Percentiles rank a stretch among this genome's conserved stretches.
Evolutionary conservation across 1,284 basidiomycete genomes (phyloP).

Genomic region (Volvariella surrecta): DNA sequence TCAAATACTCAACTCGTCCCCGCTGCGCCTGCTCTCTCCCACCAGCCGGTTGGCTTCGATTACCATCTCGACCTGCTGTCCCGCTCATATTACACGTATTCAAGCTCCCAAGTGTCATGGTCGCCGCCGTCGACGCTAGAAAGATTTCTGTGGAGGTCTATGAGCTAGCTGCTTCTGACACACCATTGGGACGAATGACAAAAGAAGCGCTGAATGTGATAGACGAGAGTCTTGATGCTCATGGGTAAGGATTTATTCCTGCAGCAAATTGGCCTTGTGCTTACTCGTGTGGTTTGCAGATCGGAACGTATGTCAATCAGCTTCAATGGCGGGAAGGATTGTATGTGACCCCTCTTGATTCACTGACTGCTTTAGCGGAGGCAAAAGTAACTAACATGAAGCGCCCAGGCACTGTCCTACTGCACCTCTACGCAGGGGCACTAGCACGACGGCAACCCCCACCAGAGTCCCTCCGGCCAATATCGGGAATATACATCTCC

Average conservation of each 20-base stretch:
- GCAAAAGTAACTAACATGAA: neutral
- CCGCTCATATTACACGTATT: too few species aligned
- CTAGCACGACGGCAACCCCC: constrained; percentile 37
- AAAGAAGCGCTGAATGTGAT: constrained; percentile 75
- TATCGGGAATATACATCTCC: constrained; percentile 84
- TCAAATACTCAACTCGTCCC: too few species aligned
- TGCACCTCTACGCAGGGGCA: constrained; percentile 81
- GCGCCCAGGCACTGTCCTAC: constrained; percentile 78
- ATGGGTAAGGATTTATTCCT: constrained; percentile 53
- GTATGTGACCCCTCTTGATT: constrained; percentile 43
- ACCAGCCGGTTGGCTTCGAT: too few species aligned
- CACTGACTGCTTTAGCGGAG: too few species aligned
- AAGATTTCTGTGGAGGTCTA: constrained; percentile 51
- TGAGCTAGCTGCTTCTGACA: constrained; percentile 40
- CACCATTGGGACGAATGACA: constrained; percentile 54
- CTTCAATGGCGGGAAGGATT: constrained; percentile 99
- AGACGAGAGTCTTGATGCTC: constrained; percentile 61
- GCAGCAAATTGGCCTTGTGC: constrained; percentile 8
- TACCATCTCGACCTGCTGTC: too few species aligned
- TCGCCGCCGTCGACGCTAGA: constrained; percentile 29
- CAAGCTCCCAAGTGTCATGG: too few species aligned
- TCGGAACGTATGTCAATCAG: constrained; percentile 72
- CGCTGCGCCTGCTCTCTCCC: too few species aligned
- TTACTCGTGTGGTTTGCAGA: constrained; percentile 22
- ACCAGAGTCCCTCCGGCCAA: constrained; percentile 34